These are phyloP conservation scores for Diutina ranongensis DNA, from an alignment of 1,139 yeast species.

Conservation along the genomic window DNA sequence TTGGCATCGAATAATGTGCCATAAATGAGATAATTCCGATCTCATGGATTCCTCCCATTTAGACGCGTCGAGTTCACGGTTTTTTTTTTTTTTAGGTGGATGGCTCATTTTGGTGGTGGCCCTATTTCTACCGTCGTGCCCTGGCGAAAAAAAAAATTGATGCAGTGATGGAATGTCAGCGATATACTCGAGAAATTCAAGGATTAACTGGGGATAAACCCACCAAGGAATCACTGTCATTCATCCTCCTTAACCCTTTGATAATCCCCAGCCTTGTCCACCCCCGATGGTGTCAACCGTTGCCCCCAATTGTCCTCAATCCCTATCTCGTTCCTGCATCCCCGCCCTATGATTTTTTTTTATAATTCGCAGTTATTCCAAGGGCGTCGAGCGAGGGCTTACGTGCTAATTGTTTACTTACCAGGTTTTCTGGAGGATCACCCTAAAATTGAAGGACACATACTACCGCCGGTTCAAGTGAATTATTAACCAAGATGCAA, in stretches of 20 bases:
- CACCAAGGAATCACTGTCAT: neutral
- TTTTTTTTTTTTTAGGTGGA: no score
- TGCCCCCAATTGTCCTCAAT: neutral
- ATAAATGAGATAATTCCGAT: no score
- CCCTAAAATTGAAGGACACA: neutral
- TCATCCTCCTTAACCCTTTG: neutral
- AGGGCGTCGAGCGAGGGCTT: slow-evolving; percentile 4
- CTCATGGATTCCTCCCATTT: no score
- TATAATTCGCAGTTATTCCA: neutral
- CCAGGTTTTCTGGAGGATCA: neutral
- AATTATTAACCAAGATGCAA: slow-evolving; percentile 37
- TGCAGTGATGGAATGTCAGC: neutral
- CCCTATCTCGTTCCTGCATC: neutral
- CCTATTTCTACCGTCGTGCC: no score
- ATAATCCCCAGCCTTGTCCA: neutral
- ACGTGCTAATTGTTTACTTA: slow-evolving; percentile 1
- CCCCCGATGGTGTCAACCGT: neutral
- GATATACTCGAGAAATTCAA: neutral
- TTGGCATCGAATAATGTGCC: no score
- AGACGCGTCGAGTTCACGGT: no score
- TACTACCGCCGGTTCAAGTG: neutral
- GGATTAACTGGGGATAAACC: no score
- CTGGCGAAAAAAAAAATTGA: no score
- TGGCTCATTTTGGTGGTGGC: no score
- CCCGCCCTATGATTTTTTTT: slow-evolving; percentile 4